These are phyloP conservation scores for Suhomyces anneliseae DNA, from an alignment of 1,139 yeast genomes.

Conservation along the genomic window DNA sequence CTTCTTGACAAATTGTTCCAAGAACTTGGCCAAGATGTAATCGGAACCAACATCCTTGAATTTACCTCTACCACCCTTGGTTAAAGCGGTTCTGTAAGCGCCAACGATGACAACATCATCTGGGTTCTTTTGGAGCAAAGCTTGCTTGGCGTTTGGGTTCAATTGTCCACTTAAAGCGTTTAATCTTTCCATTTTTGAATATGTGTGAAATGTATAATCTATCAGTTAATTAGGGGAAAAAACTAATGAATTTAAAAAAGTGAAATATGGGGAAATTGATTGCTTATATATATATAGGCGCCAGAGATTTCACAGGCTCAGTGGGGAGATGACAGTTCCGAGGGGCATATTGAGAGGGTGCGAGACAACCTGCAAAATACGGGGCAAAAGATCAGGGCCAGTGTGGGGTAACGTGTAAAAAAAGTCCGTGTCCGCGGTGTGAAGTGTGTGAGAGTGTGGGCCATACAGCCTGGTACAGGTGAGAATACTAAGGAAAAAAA, in stretches of 20 bases:
- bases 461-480: no score
- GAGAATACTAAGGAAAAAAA: no score
- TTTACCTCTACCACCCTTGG: constrained; percentile 82
- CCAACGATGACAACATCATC: constrained; percentile 86
- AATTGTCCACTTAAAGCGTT: constrained; percentile 60
- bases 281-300: constrained; percentile 1
- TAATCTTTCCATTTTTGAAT: constrained; percentile 54
- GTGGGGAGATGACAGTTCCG: constrained; percentile 7
- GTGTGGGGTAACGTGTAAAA: not conserved
- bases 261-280: constrained; percentile 1
- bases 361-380: not conserved
- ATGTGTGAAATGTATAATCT: not conserved
- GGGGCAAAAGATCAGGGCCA: not conserved
- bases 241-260: no score
- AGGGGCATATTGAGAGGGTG: not conserved
- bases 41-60: constrained; percentile 78
- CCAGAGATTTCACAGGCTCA: constrained; percentile 8
- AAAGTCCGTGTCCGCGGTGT: not conserved
- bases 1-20: constrained; percentile 60
- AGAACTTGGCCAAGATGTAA: constrained; percentile 64
- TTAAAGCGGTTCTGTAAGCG: constrained; percentile 87
- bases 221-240: no score
- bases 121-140: constrained; percentile 57
- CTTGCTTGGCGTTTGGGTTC: constrained; percentile 46
- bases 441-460: no score